These are phyloP conservation scores for Aspergillus diversus DNA, from an alignment of 495 filamentous ascomycete genomes.

Conservation along the genomic window DNA sequence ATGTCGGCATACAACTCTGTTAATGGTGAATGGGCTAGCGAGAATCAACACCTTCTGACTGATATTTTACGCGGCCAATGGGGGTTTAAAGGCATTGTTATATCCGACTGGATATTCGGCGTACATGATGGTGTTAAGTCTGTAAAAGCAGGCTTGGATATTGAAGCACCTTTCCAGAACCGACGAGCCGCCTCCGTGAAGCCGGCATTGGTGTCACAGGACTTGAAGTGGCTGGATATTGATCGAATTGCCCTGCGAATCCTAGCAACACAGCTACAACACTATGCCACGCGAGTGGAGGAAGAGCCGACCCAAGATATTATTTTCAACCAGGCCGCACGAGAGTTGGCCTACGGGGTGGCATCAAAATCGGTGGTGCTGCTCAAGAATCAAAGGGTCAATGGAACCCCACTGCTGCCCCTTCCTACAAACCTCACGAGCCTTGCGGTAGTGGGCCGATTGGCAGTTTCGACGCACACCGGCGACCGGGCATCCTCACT, in stretches of 20 bases:
- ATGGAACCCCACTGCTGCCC: not conserved
- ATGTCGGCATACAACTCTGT: constrained; percentile 27
- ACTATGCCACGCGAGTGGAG: not conserved
- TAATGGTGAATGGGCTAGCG: constrained; percentile 24
- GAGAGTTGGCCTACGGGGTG: not conserved
- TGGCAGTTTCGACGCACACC: constrained; percentile 23
- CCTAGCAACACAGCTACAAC: not conserved
- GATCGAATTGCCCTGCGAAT: not conserved
- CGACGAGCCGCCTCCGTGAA: constrained; percentile 11
- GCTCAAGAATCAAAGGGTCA: not conserved
- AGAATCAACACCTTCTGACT: constrained; percentile 18
- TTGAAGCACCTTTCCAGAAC: constrained; percentile 28
- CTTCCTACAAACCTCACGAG: not conserved
- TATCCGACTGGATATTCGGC: constrained; percentile 28
- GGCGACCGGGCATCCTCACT: constrained; percentile 30
- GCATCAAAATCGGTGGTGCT: not conserved
- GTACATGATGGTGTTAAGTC: constrained; percentile 22
- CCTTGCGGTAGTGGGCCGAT: constrained; percentile 25
- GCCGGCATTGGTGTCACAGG: constrained; percentile 13
- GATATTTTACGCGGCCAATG: constrained; percentile 23
- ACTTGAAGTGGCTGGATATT: constrained; percentile 10
- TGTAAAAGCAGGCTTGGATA: constrained; percentile 25
- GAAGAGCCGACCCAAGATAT: constrained; percentile 35
- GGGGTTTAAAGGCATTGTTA: constrained; percentile 24
- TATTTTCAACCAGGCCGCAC: not conserved